Conservation (phyloP, 306 rosid species). For the Cicer chorassanicum region DNA sequence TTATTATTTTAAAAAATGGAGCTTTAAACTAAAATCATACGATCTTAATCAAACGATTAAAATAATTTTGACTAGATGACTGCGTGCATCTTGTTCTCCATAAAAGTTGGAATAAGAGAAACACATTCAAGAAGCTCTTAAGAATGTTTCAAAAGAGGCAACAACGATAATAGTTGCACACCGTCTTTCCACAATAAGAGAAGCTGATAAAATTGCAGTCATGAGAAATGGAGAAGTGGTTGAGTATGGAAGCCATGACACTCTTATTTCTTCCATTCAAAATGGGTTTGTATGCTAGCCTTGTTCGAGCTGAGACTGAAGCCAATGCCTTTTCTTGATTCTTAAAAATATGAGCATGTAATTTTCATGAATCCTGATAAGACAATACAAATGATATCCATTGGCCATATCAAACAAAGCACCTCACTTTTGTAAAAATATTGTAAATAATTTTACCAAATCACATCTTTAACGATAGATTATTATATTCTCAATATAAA, state of each 20-base stretch:
- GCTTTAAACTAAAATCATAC: too few species aligned
- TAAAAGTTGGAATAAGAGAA: slow-evolving; percentile 66
- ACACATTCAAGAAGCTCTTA: slow-evolving; percentile 74
- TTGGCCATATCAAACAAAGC: background rate
- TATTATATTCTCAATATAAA: too few species aligned
- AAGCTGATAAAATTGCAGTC: slow-evolving; percentile 74
- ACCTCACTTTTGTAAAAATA: too few species aligned
- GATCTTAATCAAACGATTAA: too few species aligned
- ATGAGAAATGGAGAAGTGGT: slow-evolving; percentile 71
- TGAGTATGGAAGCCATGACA: slow-evolving; percentile 78
- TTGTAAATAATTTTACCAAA: too few species aligned
- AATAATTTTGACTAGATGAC: too few species aligned
- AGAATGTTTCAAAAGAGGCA: slow-evolving; percentile 57
- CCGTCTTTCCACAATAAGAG: slow-evolving; percentile 74
- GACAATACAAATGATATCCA: background rate
- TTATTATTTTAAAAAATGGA: too few species aligned
- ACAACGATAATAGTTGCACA: slow-evolving; percentile 83
- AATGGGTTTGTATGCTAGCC: slow-evolving; percentile 71
- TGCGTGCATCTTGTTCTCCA: too few species aligned
- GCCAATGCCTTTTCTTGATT: slow-evolving; percentile 70
- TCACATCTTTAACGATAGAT: too few species aligned
- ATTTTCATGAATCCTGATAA: slow-evolving; percentile 7
- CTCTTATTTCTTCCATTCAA: slow-evolving; percentile 60
- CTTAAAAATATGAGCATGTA: background rate
- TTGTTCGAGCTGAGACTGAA: slow-evolving; percentile 77